Evolutionary conservation across 192 early-diverging fungal genomes (phyloP), one percentile per base, ranked within the genome.

Genomic region (Coemansia sp.): DNA sequence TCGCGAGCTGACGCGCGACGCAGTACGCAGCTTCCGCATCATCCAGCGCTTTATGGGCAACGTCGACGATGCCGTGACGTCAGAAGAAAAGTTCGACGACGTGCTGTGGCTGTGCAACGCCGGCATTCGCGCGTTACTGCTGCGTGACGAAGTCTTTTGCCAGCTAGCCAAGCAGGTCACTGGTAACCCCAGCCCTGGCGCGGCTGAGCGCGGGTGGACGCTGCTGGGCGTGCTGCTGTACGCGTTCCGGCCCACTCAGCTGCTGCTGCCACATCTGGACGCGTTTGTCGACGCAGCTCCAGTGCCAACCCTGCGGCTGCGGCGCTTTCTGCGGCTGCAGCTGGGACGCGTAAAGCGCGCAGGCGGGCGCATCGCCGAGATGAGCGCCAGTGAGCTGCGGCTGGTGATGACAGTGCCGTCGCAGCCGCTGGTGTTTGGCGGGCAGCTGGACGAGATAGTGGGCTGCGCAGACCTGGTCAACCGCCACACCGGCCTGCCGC

Each of bases 91-190:
- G 52, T 68, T 76, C 21, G 69, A 81, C 48, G 88, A 93, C 59
- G 87, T 91, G 17, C 91, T 94, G 60, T 84, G 84, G 67, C 72
- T 98, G 29, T 79, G 94, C 43, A 88, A 91, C 69, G 82, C 79
- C 21, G 95, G 93, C 14, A 88, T 96, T 21, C 70, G 81, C n/a
- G 69, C 82, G 39, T 90, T 87, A 27, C 83, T 86, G 29, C 73
- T 98, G 70, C 85, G 94, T 32, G 96, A 98, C 70, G 96, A 98
- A 72, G 91, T 95, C 50, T 94, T 92, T 65, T 93, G 94, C 43
- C 95, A 97, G 84, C 70, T 96, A 22, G 93, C 91, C 82, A 95
- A 95, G 73, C 93, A 95, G 64, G 66, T 93, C 35, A 88, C 86
- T 6, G 75, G 88, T 17, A 93, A 95, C 58, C 93, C 93, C 12